phyloP scores from a whole-genome alignment of 2,329 filamentous ascomycete species.

The Tolypocladium amazonense region DNA sequence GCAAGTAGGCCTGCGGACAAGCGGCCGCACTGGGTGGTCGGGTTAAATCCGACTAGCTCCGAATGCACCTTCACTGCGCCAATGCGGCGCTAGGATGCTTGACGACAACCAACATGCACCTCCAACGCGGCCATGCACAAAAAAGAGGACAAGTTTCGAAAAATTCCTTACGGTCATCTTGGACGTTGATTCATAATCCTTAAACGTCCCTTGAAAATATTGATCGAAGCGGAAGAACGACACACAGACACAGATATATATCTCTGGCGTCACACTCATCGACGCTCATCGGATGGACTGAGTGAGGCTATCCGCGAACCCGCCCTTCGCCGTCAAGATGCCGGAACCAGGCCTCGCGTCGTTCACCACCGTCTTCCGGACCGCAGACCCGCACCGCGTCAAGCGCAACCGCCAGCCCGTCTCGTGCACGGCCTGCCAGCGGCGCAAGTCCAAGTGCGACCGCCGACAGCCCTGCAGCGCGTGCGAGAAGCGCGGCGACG shows the following conservation, averaged over 20 bases:
- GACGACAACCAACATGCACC: neutral
- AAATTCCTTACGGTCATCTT: neutral
- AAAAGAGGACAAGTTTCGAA: neutral
- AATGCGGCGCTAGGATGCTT: neutral
- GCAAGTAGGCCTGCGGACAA: too few relatives aligned
- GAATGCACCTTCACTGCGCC: neutral
- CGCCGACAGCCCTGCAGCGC: slow-evolving; percentile 27
- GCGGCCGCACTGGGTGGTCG: neutral
- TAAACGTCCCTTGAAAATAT: neutral
- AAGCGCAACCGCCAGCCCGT: slow-evolving; percentile 29
- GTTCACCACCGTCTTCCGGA: slow-evolving; percentile 25
- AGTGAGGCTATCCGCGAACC: neutral
- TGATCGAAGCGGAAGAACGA: neutral
- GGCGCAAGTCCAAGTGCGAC: slow-evolving; percentile 32
- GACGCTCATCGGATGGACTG: neutral
- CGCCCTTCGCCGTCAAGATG: slow-evolving; percentile 6
- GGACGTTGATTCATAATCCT: too few relatives aligned
- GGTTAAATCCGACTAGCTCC: neutral
- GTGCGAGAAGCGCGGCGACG: slow-evolving; percentile 27
- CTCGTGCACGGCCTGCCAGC: slow-evolving; percentile 30
- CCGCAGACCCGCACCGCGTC: slow-evolving; percentile 19
- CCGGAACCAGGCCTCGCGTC: slow-evolving; percentile 10
- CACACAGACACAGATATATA: neutral
- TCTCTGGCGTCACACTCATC: neutral
- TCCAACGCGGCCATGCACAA: neutral